A percentile compares a stretch with the other conserved stretches of the same genome.
phyloP scores from a whole-genome alignment of 1,139 yeast genomes.

The Candida pseudoviswanathii region DNA sequence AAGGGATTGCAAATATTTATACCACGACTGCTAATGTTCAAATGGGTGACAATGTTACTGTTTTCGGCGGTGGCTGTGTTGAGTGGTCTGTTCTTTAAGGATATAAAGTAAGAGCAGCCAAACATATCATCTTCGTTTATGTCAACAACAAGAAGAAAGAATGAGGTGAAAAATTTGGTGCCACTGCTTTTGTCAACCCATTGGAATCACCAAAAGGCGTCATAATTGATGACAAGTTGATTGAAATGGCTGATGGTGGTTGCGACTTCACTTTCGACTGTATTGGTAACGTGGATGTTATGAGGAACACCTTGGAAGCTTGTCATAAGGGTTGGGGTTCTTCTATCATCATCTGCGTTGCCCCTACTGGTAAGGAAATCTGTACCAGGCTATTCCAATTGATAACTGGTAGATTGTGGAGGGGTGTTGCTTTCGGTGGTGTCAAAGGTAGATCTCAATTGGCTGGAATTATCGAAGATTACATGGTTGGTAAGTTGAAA shows the following conservation, averaged over 20 bases:
- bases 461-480: slow-evolving; percentile 87
- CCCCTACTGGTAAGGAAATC: slow-evolving; percentile 97
- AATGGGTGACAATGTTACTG: slow-evolving; percentile 91
- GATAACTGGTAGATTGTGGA: slow-evolving; percentile 98
- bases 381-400: slow-evolving; percentile 97
- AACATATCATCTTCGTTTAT: slow-evolving; percentile 83
- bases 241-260: slow-evolving; percentile 95
- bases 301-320: slow-evolving; percentile 95
- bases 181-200: slow-evolving; percentile 93
- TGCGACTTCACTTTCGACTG: slow-evolving; percentile 95
- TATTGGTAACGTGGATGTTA: slow-evolving; percentile 93
- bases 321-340: slow-evolving; percentile 99
- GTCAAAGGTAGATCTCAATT: slow-evolving; percentile 96
- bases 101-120: slow-evolving; percentile 80
- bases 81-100: slow-evolving; percentile 97
- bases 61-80: slow-evolving; percentile 97
- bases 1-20: no score
- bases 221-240: slow-evolving; percentile 78
- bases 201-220: slow-evolving; percentile 69
- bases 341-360: slow-evolving; percentile 93
- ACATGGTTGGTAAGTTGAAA: slow-evolving; percentile 77
- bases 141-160: slow-evolving; percentile 79
- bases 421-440: slow-evolving; percentile 98
- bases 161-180: slow-evolving; percentile 91
- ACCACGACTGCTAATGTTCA: slow-evolving; percentile 90